Evolutionary conservation across 1,139 yeast species (phyloP), one percentile per base, ranked within the genome.

Genomic region (Protomyces inundatus): DNA sequence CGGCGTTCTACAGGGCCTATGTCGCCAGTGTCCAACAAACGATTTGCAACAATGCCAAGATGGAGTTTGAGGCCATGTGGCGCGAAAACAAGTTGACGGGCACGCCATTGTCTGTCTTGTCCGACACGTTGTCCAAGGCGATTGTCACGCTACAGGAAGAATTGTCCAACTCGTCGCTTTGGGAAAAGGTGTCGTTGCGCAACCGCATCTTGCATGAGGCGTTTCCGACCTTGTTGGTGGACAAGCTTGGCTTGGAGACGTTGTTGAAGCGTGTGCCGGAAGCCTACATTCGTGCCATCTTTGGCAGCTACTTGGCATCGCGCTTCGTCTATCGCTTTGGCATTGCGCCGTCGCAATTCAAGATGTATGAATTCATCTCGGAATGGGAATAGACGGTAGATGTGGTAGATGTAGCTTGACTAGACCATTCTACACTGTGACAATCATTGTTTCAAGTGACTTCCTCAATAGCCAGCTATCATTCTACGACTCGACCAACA

Each of bases 121-220:
- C 97, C 33, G 97, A 93, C 76, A 85, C 86, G 70, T 80, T 93
- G 66, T 90, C 97, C 4, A 81, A 82, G 69, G 87, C 96, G 54
- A 93, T 93, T 73, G 93, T 91, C 77, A 87, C 87, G 71, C 82
- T 93, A 71, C 90, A 88, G 66, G 98, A 90, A 74, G 96, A 91
- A 77, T 82, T 93, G 71, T 86, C 95, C 55, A 81, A 83, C 65
- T 87, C 95, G 46, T 85, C 85, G 71, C 80, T 93, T 72, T 93
- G 98, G 97, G 88, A 87, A 69, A 97, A 93, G 73, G 77, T 77
- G 32, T 81, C 77, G 57, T 87, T 93, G 79, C 84, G 97, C 77
- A 84, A 89, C 73, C 85, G 84, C 23, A 86, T 93, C 50, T 81
- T 93, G 69, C 69, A 74, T 37, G 88, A 86, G 70, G 88, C 96